Percentiles rank a stretch among this genome's conserved stretches.
These are phyloP conservation scores for Arthrobotrys musiformis DNA, from an alignment of 2,329 filamentous ascomycete species.

Conservation along the genomic window DNA sequence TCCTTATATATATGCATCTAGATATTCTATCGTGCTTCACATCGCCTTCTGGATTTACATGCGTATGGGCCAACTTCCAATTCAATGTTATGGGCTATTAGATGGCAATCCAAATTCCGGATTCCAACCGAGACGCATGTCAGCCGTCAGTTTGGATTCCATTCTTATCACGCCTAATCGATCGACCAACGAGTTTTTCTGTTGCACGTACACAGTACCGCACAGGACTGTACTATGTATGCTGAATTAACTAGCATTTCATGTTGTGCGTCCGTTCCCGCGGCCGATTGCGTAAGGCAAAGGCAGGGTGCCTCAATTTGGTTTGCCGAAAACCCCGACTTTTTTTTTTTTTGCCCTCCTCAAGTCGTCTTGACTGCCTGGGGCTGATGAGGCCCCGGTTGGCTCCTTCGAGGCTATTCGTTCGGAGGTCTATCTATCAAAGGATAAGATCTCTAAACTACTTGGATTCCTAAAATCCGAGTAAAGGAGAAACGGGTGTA, in stretches of 20 bases:
- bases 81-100: not conserved
- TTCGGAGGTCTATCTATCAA: not conserved
- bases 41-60: too few relatives aligned
- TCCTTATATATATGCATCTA: too few relatives aligned
- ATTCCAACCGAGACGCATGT: constrained; percentile 9
- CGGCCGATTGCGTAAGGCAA: constrained; percentile 53
- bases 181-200: not conserved
- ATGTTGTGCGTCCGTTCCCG: constrained; percentile 51
- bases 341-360: not conserved
- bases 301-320: constrained; percentile 43
- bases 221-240: too few relatives aligned
- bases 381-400: constrained; percentile 7
- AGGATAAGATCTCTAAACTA: not conserved
- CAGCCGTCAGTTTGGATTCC: not conserved
- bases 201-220: not conserved
- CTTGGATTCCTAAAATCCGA: not conserved
- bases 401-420: not conserved
- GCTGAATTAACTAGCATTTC: constrained; percentile 17
- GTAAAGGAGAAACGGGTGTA: not conserved
- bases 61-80: not conserved
- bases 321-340: constrained; percentile 40
- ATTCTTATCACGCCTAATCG: constrained; percentile 26
- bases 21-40: too few relatives aligned
- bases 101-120: not conserved
- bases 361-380: not conserved